These are phyloP conservation scores for Balansia obtecta DNA, from an alignment of 2,329 filamentous ascomycete species.

Conservation along the genomic window DNA sequence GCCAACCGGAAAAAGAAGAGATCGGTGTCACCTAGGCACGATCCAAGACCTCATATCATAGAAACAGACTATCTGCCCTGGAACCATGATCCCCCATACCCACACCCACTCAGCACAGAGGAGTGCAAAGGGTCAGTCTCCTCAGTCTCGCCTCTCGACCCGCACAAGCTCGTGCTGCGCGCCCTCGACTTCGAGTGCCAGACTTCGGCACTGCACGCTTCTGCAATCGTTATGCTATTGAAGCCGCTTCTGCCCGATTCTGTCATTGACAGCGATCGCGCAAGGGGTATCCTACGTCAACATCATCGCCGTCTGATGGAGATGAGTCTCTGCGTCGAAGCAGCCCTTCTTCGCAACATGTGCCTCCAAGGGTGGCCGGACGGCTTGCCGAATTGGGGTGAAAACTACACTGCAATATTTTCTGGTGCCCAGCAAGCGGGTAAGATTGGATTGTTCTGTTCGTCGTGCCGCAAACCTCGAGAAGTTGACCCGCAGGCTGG, in stretches of 20 bases:
- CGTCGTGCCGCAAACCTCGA: constrained; percentile 42
- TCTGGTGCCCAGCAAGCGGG: constrained; percentile 41
- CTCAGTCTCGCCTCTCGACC: constrained; percentile 33
- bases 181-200: constrained; percentile 44
- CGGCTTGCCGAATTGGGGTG: constrained; percentile 38
- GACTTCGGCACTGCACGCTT: constrained; percentile 44
- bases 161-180: constrained; percentile 39
- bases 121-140: constrained; percentile 5
- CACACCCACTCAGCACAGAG: constrained; percentile 26
- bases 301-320: constrained; percentile 47
- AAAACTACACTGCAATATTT: constrained; percentile 42
- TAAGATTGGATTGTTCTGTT: constrained; percentile 40
- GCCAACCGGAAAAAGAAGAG: constrained; percentile 15
- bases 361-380: constrained; percentile 45
- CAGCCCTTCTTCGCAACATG: constrained; percentile 47
- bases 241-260: constrained; percentile 41
- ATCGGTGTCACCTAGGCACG: constrained; percentile 20
- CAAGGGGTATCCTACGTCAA: constrained; percentile 43
- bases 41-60: constrained; percentile 30
- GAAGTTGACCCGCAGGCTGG: constrained; percentile 36
- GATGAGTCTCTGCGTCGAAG: constrained; percentile 48
- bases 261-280: constrained; percentile 43
- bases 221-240: constrained; percentile 48
- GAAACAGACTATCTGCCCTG: constrained; percentile 49
- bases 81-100: constrained; percentile 43